Percentiles rank a stretch among this genome's conserved stretches.
phyloP scores from a whole-genome alignment of 2,329 filamentous ascomycete species.

The Xylariaceae sp. region DNA sequence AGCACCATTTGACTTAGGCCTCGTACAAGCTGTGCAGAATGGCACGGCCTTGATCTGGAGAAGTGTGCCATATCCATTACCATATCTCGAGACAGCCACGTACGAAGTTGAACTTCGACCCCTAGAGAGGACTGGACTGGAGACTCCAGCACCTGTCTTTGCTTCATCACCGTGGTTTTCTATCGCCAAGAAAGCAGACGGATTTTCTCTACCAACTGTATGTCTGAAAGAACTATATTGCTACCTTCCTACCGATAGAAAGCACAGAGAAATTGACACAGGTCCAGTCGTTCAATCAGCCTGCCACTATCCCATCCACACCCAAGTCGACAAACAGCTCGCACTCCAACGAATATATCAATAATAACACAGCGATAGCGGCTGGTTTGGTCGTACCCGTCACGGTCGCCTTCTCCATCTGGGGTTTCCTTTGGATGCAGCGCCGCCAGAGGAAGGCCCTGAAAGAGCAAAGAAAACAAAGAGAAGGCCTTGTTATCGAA shows the following conservation, averaged over 20 bases:
- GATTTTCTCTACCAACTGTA: slow-evolving; percentile 2
- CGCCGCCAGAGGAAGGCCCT: slow-evolving; percentile 17
- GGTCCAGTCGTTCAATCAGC: slow-evolving; percentile 2
- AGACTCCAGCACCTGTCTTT: slow-evolving; percentile 5
- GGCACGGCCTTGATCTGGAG: slow-evolving; percentile 17
- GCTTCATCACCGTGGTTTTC: slow-evolving; percentile 18
- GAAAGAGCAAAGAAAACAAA: slow-evolving; percentile 18
- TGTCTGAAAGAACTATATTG: too few relatives aligned
- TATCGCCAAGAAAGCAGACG: slow-evolving; percentile 5
- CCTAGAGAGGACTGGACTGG: slow-evolving; percentile 6
- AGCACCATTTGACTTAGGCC: not conserved
- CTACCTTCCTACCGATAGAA: too few relatives aligned
- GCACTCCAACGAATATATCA: slow-evolving; percentile 7
- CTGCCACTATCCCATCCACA: slow-evolving; percentile 5
- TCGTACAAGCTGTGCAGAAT: not conserved
- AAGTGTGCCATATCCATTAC: slow-evolving; percentile 19
- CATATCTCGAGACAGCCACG: slow-evolving; percentile 18
- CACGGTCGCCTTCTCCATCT: slow-evolving; percentile 17
- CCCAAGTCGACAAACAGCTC: slow-evolving; percentile 9
- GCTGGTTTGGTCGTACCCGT: slow-evolving; percentile 21
- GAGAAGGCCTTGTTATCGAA: slow-evolving; percentile 18
- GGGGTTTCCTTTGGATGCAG: slow-evolving; percentile 17
- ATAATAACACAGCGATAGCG: slow-evolving; percentile 19
- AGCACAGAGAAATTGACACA: slow-evolving; percentile 1
- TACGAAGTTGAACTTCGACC: slow-evolving; percentile 19